Base-by-base conservation (phyloP, 2,329 filamentous ascomycete species). In the Juglanconis juglandina region DNA sequence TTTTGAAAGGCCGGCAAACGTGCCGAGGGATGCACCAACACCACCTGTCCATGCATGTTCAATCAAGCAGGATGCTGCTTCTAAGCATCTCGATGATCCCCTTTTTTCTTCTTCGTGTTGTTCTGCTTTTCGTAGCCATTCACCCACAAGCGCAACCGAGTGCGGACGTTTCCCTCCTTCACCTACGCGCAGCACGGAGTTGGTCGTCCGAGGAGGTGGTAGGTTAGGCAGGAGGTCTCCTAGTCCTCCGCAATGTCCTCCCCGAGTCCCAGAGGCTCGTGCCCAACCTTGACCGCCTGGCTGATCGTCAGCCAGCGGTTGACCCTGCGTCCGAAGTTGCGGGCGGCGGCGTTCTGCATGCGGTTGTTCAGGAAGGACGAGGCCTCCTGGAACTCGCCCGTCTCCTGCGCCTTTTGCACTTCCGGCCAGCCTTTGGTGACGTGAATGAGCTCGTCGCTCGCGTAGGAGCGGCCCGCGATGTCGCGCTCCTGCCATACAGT, bases 381-480 rank as follows among this genome's bases (percentile, higher is more conserved):
- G 50, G 78, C 76, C 37, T 80, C 77, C 37, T 76, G 73, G 34
- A 82, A 69, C 41, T 73, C 68, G 46, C 76, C 76, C 42, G 72
- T 69, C 32, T 70, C 66, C 39, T 79, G 63, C 14, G 75, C 72
- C 4, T 70, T 69, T 46, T 61, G 46, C 32, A 59, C 61, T 34
- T 51, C 61, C 30, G 34, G 50, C 34, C 42, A 30, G n/a, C 61
- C 58, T 35, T 58, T 55, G n/a, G 61, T 58, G 34, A 63, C 61
- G 47, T 41, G 34, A 44, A 83, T 79, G 41, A 86, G 73, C 60
- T 77, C 75, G 60, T 78, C 72, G n/a, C 80, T 81, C 14, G 83
- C 79, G 71, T 86, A 86, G 71, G 85, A 85, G n/a, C 83, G 76
- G 54, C 83, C 83, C 60, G 77, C 75, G 54, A 86, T 75, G 30